Conservation (phyloP, 257 asterid genomes). For the Mentha longifolia region DNA sequence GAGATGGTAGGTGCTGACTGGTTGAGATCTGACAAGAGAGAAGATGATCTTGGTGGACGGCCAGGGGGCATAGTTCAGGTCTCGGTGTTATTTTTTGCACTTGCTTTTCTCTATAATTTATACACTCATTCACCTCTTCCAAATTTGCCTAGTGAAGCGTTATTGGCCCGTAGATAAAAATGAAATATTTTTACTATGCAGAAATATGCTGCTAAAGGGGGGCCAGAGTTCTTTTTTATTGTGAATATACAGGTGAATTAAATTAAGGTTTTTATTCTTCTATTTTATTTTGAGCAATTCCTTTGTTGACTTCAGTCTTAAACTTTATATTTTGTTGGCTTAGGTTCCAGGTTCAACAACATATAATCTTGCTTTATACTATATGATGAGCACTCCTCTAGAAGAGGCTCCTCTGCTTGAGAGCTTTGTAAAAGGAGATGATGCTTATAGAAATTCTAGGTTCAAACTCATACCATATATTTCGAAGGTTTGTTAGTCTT, state of each 20-base stretch:
- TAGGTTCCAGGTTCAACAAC: conserved; percentile 97
- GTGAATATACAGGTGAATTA: conserved; percentile 83
- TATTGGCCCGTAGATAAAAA: conserved; percentile 34
- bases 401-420: conserved; percentile 90
- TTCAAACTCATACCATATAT: conserved; percentile 99
- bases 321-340: conserved; percentile 28
- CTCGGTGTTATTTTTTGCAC: conserved; percentile 23
- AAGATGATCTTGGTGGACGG: conserved; percentile 95
- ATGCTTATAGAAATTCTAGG: conserved; percentile 93
- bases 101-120: conserved; percentile 4
- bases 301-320: conserved; percentile 4
- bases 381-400: conserved; percentile 87
- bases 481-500: conserved; percentile 63
- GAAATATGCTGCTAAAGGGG: conserved; percentile 94
- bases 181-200: conserved; percentile 37
- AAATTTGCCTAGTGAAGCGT: conserved; percentile 17
- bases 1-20: conserved; percentile 99
- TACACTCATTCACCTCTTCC: conserved; percentile 3
- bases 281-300: conserved; percentile 8
- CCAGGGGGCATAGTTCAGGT: conserved; percentile 97
- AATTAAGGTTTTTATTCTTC: conserved; percentile 2
- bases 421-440: conserved; percentile 91
- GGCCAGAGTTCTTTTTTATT: conserved; percentile 91
- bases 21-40: conserved; percentile 96
- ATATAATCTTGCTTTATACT: conserved; percentile 81